A percentile compares a stretch with the other conserved stretches of the same genome.
phyloP scores from a whole-genome alignment of 2,329 filamentous ascomycete species.

The Penicillium crustosum region DNA sequence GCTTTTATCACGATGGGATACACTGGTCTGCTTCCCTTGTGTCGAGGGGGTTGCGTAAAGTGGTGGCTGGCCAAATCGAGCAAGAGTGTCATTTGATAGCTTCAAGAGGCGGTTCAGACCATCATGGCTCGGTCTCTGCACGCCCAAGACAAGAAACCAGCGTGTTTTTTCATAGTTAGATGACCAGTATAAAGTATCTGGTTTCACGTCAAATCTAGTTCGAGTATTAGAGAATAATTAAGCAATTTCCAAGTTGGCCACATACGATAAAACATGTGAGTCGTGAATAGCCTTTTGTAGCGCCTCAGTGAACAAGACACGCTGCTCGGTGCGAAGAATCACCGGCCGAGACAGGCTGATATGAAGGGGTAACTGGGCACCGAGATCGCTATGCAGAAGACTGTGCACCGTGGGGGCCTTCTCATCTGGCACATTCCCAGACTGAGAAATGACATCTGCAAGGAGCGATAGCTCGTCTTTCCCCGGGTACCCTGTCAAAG shows the following conservation, averaged over 20 bases:
- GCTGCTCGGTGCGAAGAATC: slow-evolving; percentile 69
- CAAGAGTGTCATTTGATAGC: slow-evolving; percentile 65
- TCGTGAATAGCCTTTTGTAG: slow-evolving; percentile 50
- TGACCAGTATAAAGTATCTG: slow-evolving; percentile 61
- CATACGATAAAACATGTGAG: slow-evolving; percentile 49
- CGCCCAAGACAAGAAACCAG: slow-evolving; percentile 78
- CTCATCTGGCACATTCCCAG: slow-evolving; percentile 41
- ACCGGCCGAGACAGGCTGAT: slow-evolving; percentile 86
- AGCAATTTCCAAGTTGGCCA: slow-evolving; percentile 2
- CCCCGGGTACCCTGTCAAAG: slow-evolving; percentile 41
- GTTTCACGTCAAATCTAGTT: slow-evolving; percentile 50
- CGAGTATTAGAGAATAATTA: not conserved
- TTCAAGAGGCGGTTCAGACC: slow-evolving; percentile 63
- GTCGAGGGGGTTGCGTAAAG: slow-evolving; percentile 57
- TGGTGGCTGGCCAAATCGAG: slow-evolving; percentile 62
- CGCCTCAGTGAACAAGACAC: slow-evolving; percentile 63
- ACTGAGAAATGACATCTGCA: slow-evolving; percentile 30
- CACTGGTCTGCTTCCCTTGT: not conserved
- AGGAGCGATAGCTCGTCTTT: slow-evolving; percentile 37
- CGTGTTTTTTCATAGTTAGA: slow-evolving; percentile 66
- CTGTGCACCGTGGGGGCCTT: slow-evolving; percentile 56
- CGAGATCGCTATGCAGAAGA: slow-evolving; percentile 75
- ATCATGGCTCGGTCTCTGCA: slow-evolving; percentile 52
- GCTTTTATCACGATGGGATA: not conserved
- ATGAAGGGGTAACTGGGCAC: slow-evolving; percentile 76